phyloP scores from a whole-genome alignment of 1,284 basidiomycete species.

The Trichosporon sp. region DNA sequence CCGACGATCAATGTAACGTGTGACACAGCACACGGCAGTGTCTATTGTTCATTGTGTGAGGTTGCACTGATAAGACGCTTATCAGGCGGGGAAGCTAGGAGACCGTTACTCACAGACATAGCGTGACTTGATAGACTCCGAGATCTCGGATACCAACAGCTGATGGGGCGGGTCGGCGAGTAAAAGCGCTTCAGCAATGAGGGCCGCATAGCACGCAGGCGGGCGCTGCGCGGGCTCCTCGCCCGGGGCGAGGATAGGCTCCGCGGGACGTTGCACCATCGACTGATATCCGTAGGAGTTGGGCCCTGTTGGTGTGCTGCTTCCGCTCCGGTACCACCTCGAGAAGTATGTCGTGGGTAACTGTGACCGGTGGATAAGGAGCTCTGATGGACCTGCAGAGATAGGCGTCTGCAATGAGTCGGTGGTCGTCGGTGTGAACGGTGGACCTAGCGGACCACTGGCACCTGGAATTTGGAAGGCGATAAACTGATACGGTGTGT shows the following conservation, averaged over 20 bases:
- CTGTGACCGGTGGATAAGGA: not conserved
- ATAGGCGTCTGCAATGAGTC: not conserved
- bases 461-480: not conserved
- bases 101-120: conserved; percentile 39
- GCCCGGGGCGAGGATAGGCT: conserved; percentile 42
- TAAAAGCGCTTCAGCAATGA: conserved; percentile 46
- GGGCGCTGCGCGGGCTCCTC: conserved; percentile 40
- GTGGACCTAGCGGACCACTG: no score
- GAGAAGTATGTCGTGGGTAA: not conserved
- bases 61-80: not conserved
- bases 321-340: not conserved
- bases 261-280: conserved; percentile 9
- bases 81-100: not conserved
- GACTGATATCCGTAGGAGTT: not conserved
- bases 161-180: conserved; percentile 40
- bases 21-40: not conserved
- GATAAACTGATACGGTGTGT: not conserved
- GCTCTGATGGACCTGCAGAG: not conserved
- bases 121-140: conserved; percentile 41
- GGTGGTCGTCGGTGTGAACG: not conserved
- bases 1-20: not conserved
- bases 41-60: not conserved
- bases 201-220: conserved; percentile 41
- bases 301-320: not conserved
- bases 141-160: conserved; percentile 46